Base-by-base conservation (phyloP, 2,329 filamentous ascomycete species). In the Monilinia aucupariae region DNA sequence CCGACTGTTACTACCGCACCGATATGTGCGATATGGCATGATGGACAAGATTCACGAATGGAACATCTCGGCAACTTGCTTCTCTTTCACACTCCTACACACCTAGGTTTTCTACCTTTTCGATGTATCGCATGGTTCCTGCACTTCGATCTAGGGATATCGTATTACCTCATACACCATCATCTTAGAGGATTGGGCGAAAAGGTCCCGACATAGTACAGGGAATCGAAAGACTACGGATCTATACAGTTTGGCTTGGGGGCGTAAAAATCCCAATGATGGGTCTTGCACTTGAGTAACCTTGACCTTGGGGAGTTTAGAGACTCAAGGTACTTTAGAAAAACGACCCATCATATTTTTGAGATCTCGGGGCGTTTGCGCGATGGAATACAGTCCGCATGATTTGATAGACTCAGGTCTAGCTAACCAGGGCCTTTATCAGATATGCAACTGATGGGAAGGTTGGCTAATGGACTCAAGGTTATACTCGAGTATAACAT, bases 111-210 rank as follows among this genome's bases (percentile, higher is more conserved):
- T 45, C 10, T 5, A 7, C 34, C 13, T 30, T 48, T 55, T 47
- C 39, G 59, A 62, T 62, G 43, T 58, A 62, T 62, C 60, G 60
- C 52, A 62, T 58, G 59, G 60, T 62, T 62, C 60, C 60, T 62
- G 59, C 52, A 62, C 48, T 62, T 47, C 60, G 60, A 62, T 58
- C 60, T 56, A 20, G 13, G 51, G 27, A 41, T 37, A 58, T 47
- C 49, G 60, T 32, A 32, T 58, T 17, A 58, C 53, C 41, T 37
- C 15, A 48, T 58, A 30, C 41, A 37, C 32, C 60, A 62, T 62
- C 60, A 47, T 30, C 30, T 13, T 3, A 25, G 22, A 22, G 50
- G 25, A 58, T 58, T 62, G 52, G 60, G 30, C 30, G 4, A 20
- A 49, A 34, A 50, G 52, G 30, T 62, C 22, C 60, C 51, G 52